Percentiles rank a stretch among this genome's conserved stretches.
These are phyloP conservation scores for Tetrapisispora nanseiensis DNA, from an alignment of 805 yeast genomes.

Conservation along the genomic window DNA sequence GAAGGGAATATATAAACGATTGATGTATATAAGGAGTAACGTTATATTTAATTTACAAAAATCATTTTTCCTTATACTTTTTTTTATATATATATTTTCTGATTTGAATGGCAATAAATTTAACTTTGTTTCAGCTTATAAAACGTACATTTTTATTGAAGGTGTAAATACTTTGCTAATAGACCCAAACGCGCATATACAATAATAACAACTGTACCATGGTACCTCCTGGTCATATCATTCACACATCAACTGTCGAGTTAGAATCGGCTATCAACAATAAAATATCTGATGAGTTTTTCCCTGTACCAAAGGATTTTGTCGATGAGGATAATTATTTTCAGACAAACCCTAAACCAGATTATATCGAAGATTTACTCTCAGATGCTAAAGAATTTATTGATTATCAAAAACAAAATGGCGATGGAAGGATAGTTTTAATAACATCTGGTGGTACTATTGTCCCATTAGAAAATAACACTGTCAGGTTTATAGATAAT, in stretches of 20 bases:
- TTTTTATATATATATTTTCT: too few species aligned
- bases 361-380: slow-evolving; percentile 55
- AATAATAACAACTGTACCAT: background rate
- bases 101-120: too few species aligned
- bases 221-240: slow-evolving; percentile 11
- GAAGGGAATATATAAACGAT: too few species aligned
- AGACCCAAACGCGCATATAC: background rate
- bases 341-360: slow-evolving; percentile 60
- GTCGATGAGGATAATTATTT: slow-evolving; percentile 71
- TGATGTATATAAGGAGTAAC: too few species aligned
- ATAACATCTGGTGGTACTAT: slow-evolving; percentile 98
- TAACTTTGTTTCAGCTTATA: too few species aligned
- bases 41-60: too few species aligned
- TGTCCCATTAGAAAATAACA: slow-evolving; percentile 92
- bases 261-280: slow-evolving; percentile 72
- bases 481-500: slow-evolving; percentile 93
- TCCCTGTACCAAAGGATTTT: slow-evolving; percentile 59
- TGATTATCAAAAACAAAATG: slow-evolving; percentile 36
- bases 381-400: slow-evolving; percentile 53
- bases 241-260: slow-evolving; percentile 64
- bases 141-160: too few species aligned
- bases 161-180: too few species aligned
- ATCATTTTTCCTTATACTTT: too few species aligned
- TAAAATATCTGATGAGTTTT: slow-evolving; percentile 44
- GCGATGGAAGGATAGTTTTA: slow-evolving; percentile 51